phyloP scores from a whole-genome alignment of 768 basidiomycete genomes.

The Collybia mongolica region DNA sequence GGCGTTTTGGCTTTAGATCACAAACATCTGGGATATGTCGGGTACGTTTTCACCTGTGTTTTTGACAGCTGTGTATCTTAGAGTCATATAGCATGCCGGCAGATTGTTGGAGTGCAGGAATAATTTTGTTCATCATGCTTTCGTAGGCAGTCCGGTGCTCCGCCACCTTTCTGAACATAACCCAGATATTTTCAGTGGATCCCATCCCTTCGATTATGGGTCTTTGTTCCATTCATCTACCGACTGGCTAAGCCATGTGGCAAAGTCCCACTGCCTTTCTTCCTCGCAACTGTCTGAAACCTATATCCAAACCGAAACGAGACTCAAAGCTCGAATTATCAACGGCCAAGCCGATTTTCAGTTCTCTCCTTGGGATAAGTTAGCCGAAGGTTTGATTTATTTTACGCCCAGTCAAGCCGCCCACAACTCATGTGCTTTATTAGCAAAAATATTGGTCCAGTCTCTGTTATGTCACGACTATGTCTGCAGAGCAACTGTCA shows the following conservation, averaged over 20 bases:
- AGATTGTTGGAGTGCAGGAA: slow-evolving; percentile 87
- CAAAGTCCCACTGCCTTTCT: slow-evolving; percentile 27
- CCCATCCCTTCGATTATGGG: slow-evolving; percentile 76
- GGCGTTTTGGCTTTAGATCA: slow-evolving; percentile 78
- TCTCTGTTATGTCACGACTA: slow-evolving; percentile 62
- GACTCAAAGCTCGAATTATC: slow-evolving; percentile 70
- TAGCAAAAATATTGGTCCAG: slow-evolving; percentile 60
- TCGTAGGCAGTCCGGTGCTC: slow-evolving; percentile 47
- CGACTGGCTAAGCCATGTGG: slow-evolving; percentile 33
- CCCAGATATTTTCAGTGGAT: slow-evolving; percentile 44
- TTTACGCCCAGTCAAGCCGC: not conserved
- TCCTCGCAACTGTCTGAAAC: slow-evolving; percentile 37
- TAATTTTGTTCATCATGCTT: slow-evolving; percentile 82
- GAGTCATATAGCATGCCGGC: slow-evolving; percentile 66
- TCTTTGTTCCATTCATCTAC: slow-evolving; percentile 30
- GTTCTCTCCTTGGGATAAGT: slow-evolving; percentile 48
- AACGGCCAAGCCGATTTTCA: slow-evolving; percentile 58
- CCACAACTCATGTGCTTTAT: not conserved
- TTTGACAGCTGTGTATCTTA: not conserved
- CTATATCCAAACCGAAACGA: slow-evolving; percentile 50
- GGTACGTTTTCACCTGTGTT: slow-evolving; percentile 25
- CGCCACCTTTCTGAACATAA: not conserved
- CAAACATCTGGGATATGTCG: slow-evolving; percentile 66
- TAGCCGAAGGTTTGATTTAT: slow-evolving; percentile 52
- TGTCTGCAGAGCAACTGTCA: slow-evolving; percentile 59